Conservation (phyloP, 169 alveolate species). For the Plasmodium gallinaceum region DNA sequence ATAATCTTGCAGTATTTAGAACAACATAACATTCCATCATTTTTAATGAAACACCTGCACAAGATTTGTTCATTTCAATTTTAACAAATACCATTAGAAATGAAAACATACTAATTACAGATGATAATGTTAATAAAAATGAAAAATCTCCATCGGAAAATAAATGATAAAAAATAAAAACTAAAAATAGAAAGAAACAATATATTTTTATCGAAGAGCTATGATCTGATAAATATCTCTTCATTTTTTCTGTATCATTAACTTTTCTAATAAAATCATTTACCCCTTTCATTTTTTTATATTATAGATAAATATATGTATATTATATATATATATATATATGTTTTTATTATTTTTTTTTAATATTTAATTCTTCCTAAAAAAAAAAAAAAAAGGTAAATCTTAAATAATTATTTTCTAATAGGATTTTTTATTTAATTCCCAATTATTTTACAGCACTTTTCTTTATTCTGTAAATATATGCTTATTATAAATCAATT, state of each 20-base stretch:
- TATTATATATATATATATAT: neutral
- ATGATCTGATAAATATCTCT: constrained; percentile 65
- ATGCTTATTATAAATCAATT: no score
- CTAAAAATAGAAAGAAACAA: constrained; percentile 34
- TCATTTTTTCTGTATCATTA: constrained; percentile 69
- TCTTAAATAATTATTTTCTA: no score
- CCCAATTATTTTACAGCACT: no score
- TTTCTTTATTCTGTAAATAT: no score
- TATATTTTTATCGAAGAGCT: constrained; percentile 75
- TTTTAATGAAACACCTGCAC: constrained; percentile 92
- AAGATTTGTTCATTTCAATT: constrained; percentile 88
- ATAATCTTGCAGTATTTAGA: constrained; percentile 87
- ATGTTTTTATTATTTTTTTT: neutral
- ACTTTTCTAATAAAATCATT: constrained; percentile 66
- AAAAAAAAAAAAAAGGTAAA: no score
- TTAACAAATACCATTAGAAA: constrained; percentile 91
- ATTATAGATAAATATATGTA: neutral
- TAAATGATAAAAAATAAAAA: constrained; percentile 71
- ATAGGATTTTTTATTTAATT: no score
- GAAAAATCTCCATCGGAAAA: constrained; percentile 95
- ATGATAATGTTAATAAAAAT: constrained; percentile 92
- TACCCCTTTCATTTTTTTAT: constrained; percentile 61
- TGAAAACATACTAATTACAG: constrained; percentile 91
- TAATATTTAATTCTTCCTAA: no score
- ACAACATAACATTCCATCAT: constrained; percentile 92